Percentiles rank a stretch among this genome's conserved stretches.
These are phyloP conservation scores for Plectosphaerella cucumerina DNA, from an alignment of 2,329 filamentous ascomycete species.

Conservation along the genomic window DNA sequence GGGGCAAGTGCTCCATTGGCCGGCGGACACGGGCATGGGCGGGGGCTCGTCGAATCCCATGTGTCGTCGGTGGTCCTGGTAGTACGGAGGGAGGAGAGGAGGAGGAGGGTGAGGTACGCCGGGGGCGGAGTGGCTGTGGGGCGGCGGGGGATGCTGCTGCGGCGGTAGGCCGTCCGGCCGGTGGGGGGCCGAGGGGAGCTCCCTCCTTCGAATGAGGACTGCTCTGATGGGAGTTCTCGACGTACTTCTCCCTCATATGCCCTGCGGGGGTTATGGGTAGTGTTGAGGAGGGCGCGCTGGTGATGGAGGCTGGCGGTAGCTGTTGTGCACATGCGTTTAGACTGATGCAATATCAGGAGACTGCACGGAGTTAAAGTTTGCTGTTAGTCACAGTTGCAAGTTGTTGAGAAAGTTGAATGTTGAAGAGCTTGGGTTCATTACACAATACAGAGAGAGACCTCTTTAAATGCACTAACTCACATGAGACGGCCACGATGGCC, in stretches of 20 bases:
- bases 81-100: slow-evolving; percentile 22
- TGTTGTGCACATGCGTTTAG: too few species aligned
- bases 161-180: slow-evolving; percentile 24
- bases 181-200: slow-evolving; percentile 29
- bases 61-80: slow-evolving; percentile 46
- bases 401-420: too few species aligned
- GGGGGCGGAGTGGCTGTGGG: slow-evolving; percentile 12
- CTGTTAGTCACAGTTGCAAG: too few species aligned
- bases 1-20: slow-evolving; percentile 39
- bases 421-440: too few species aligned
- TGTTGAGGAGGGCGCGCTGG: slow-evolving; percentile 40
- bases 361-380: too few species aligned
- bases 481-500: too few species aligned
- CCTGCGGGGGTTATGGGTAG: slow-evolving; percentile 38
- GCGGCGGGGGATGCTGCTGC: slow-evolving; percentile 22
- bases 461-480: too few species aligned
- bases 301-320: slow-evolving; percentile 41
- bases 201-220: slow-evolving; percentile 48
- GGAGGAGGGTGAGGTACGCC: slow-evolving; percentile 1
- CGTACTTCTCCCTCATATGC: slow-evolving; percentile 51
- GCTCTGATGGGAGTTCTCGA: slow-evolving; percentile 42
- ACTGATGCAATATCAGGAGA: too few species aligned
- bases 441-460: too few species aligned
- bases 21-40: slow-evolving; percentile 40
- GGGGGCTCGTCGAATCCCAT: slow-evolving; percentile 48